These are phyloP conservation scores for Pseudocercospora pini-densiflorae DNA, from an alignment of 2,329 filamentous ascomycete species.

Conservation along the genomic window DNA sequence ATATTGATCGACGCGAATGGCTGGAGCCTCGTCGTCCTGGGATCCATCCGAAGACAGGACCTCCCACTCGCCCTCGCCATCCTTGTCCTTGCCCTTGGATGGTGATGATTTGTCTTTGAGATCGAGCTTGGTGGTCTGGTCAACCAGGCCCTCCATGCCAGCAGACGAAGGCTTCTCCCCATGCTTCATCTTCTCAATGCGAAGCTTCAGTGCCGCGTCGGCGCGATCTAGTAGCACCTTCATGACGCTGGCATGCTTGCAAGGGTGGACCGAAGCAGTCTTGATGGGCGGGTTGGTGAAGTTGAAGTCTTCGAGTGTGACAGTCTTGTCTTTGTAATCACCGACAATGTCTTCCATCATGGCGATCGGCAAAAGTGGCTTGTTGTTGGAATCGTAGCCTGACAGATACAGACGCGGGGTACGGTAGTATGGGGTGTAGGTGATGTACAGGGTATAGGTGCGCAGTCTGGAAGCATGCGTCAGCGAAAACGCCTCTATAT, in stretches of 20 bases:
- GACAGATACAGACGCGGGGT: constrained; percentile 95
- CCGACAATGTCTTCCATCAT: constrained; percentile 99
- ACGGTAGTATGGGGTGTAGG: constrained; percentile 95
- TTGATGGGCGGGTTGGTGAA: constrained; percentile 91
- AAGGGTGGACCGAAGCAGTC: constrained; percentile 96
- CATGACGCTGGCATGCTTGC: constrained; percentile 98
- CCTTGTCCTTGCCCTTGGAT: constrained; percentile 48
- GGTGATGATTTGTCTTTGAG: constrained; percentile 61
- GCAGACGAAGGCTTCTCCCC: constrained; percentile 55
- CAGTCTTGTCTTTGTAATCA: constrained; percentile 98
- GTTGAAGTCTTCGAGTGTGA: constrained; percentile 95
- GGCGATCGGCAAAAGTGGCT: constrained; percentile 77
- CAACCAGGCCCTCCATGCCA: constrained; percentile 84
- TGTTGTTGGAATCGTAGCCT: constrained; percentile 70
- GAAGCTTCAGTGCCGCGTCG: constrained; percentile 87
- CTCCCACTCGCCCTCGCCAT: constrained; percentile 66
- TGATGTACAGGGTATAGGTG: constrained; percentile 98
- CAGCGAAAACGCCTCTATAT: constrained; percentile 30
- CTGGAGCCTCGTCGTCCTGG: constrained; percentile 72
- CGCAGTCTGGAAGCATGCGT: constrained; percentile 58
- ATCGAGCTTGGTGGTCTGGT: constrained; percentile 67
- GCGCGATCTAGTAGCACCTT: constrained; percentile 95
- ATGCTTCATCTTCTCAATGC: constrained; percentile 75
- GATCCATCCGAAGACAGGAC: constrained; percentile 57
- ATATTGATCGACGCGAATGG: constrained; percentile 87